A percentile compares a stretch with the other conserved stretches of the same genome.
Conservation (phyloP, 2,329 filamentous ascomycete genomes). For the Paramyrothecium sp. region DNA sequence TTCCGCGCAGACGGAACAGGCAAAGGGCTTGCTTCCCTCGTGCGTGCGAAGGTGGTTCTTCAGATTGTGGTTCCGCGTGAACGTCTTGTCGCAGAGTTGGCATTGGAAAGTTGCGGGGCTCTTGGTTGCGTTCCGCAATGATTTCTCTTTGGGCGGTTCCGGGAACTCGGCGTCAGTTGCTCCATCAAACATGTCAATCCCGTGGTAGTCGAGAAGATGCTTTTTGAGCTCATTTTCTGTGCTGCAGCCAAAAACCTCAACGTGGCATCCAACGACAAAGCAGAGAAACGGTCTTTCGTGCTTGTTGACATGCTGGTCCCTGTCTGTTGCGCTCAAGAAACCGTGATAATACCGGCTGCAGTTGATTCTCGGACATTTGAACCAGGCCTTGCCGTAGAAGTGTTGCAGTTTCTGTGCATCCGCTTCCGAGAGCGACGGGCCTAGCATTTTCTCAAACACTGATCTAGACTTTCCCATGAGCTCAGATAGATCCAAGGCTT, state of each 20-base stretch:
- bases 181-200: neutral
- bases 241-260: neutral
- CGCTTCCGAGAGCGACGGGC: neutral
- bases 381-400: slow-evolving; percentile 4
- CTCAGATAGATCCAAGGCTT: neutral
- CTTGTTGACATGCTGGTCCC: neutral
- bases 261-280: neutral
- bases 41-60: neutral
- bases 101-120: neutral
- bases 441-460: neutral
- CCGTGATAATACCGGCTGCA: neutral
- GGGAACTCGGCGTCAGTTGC: neutral
- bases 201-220: neutral
- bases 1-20: neutral
- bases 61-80: neutral
- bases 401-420: neutral
- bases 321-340: neutral
- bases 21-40: neutral
- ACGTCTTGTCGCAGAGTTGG: neutral
- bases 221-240: neutral
- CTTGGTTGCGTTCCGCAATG: neutral
- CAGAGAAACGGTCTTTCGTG: slow-evolving; percentile 1
- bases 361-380: slow-evolving; percentile 6
- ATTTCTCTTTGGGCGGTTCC: neutral
- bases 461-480: neutral